Evolutionary conservation across 139 green algal species (phyloP).

Genomic region (Trebouxia sp.): DNA sequence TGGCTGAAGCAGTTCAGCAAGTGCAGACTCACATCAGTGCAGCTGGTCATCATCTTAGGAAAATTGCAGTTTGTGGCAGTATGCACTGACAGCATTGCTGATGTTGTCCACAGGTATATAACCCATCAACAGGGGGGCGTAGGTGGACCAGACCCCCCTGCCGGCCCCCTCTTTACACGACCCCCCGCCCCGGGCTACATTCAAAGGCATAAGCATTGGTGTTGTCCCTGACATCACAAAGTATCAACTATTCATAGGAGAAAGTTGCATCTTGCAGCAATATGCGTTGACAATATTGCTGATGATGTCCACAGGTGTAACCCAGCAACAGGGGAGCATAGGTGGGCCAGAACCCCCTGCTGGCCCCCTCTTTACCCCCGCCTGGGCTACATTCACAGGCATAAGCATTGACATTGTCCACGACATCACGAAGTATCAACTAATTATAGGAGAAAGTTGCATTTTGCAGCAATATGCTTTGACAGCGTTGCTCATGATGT

Average conservation of each 20-base stretch:
- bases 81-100: neutral
- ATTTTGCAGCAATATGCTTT: too few relatives aligned
- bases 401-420: too few relatives aligned
- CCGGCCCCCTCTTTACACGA: constrained; percentile 40
- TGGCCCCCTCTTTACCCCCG: constrained; percentile 41
- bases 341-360: constrained; percentile 58
- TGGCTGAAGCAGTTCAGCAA: too few relatives aligned
- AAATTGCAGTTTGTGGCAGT: neutral
- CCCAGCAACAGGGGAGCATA: constrained; percentile 61
- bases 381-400: constrained; percentile 55
- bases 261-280: neutral
- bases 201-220: too few relatives aligned
- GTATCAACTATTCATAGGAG: too few relatives aligned
- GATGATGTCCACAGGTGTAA: constrained; percentile 41
- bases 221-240: too few relatives aligned
- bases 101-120: too few relatives aligned
- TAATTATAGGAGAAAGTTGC: too few relatives aligned
- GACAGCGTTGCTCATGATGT: too few relatives aligned
- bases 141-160: constrained; percentile 60
- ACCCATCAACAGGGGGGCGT: constrained; percentile 65
- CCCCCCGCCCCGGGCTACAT: constrained; percentile 58
- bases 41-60: too few relatives aligned
- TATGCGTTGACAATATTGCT: neutral
- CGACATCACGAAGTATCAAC: too few relatives aligned
- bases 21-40: too few relatives aligned